Evolutionary conservation across 352 stramenopile species (phyloP).

Genomic region (Phytophthora macrochlamydospora): DNA sequence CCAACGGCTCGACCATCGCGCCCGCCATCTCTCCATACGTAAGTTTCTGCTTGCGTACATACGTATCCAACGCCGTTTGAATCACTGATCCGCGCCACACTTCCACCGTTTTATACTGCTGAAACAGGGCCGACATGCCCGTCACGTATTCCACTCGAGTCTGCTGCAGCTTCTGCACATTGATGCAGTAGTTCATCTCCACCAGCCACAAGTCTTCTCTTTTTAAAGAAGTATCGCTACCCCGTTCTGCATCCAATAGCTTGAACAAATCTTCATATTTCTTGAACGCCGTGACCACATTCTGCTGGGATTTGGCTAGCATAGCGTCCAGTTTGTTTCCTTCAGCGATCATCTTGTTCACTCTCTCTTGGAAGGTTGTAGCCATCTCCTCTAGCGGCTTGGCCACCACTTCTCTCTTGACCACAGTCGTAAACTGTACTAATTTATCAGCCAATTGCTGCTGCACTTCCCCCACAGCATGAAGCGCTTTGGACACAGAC

Average conservation of each 20-base stretch:
- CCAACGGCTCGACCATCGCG: constrained; percentile 70
- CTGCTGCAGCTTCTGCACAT: constrained; percentile 69
- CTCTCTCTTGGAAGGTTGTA: constrained; percentile 63
- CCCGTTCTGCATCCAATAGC: constrained; percentile 53
- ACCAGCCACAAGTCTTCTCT: constrained; percentile 62
- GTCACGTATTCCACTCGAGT: constrained; percentile 81
- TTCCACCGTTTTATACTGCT: constrained; percentile 86
- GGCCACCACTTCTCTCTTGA: constrained; percentile 72
- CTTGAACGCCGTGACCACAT: constrained; percentile 59
- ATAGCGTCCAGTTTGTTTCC: constrained; percentile 56
- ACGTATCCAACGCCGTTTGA: constrained; percentile 77
- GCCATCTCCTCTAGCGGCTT: constrained; percentile 81
- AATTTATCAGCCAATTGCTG: constrained; percentile 82
- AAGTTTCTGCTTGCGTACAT: constrained; percentile 83
- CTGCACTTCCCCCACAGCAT: constrained; percentile 70
- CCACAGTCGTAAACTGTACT: constrained; percentile 68
- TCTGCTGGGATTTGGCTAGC: constrained; percentile 62
- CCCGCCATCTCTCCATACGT: constrained; percentile 73
- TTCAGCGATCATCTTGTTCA: constrained; percentile 53
- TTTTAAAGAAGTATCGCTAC: constrained; percentile 6
- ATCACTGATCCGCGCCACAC: constrained; percentile 71
- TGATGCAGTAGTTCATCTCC: constrained; percentile 75
- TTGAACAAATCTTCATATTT: constrained; percentile 67
- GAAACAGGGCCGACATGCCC: constrained; percentile 79
- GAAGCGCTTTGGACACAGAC: constrained; percentile 65